Base-by-base conservation (phyloP, 31 red algal genomes). In the Bonnemaisonia californica region DNA sequence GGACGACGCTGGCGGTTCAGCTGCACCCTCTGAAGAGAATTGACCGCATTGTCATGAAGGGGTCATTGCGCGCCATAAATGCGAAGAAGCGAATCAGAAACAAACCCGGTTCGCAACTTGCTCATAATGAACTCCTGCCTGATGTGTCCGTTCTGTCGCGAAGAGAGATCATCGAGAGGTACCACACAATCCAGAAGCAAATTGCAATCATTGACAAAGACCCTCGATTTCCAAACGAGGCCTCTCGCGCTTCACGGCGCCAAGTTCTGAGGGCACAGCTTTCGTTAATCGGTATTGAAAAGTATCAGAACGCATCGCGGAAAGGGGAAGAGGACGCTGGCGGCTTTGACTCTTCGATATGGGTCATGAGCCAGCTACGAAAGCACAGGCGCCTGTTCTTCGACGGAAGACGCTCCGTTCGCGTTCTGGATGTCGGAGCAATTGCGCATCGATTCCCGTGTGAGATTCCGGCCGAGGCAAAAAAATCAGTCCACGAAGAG, bases 341-440 rank as follows among this genome's bases (percentile, higher is more conserved):
- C 36, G 69, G 78, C n/a, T 82, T 91, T 64, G 78, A 91, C 62
- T 75, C 77, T 27, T 91, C 87, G 19, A 32, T 58, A 39, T 91
- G 87, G 79, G 87, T 91, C 9, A n/a, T 72, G 13, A 5, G 30
- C 3, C 38, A 54, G 28, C 54, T 91, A 2, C 39, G 39, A 41
- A 36, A 76, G 18, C 40, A 22, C 23, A 2, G 33, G n/a, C 19
- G 22, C 18, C 13, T 54, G 27, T 7, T 68, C 4, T 0, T 13
- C 3, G 61, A 69, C 19, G 22, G 41, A 19, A 29, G 2, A 54
- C 13, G 24, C 24, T 9, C 59, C 8, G 24, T 91, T 34, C 23
- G 29, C 3, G 16, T 91, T 13, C 72, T 91, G n/a, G 87, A 91
- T 74, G 87, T 91, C 23, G 87, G 87, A 27, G 57, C 87, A 26